These are phyloP conservation scores for Isoetes engelmannii DNA, from an alignment of 83 land plant species.

Conservation along the genomic window DNA sequence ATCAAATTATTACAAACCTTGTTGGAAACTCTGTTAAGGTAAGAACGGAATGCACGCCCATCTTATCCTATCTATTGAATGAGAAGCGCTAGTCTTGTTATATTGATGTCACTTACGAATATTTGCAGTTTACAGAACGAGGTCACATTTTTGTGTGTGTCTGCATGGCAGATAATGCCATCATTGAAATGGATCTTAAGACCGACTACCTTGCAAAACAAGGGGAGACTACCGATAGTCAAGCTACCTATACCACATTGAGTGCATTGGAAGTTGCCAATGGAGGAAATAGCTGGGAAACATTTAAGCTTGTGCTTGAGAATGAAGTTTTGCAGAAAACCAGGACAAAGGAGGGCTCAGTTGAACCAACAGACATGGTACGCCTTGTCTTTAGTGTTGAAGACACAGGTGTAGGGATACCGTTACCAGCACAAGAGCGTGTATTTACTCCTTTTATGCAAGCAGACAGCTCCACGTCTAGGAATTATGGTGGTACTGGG, in stretches of 20 bases:
- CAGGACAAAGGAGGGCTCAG: background rate
- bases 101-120: background rate
- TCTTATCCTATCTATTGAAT: too few species aligned
- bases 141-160: slow-evolving; percentile 18
- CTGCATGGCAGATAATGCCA: slow-evolving; percentile 10
- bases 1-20: slow-evolving; percentile 85
- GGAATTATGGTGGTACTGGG: slow-evolving; percentile 84
- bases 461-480: slow-evolving; percentile 83
- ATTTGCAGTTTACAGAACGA: slow-evolving; percentile 17
- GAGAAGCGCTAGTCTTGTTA: background rate
- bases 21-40: slow-evolving; percentile 92
- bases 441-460: slow-evolving; percentile 88
- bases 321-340: slow-evolving; percentile 11
- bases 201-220: slow-evolving; percentile 2
- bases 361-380: slow-evolving; percentile 30
- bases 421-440: slow-evolving; percentile 54
- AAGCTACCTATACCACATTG: slow-evolving; percentile 18
- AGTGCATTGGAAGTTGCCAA: slow-evolving; percentile 60
- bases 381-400: slow-evolving; percentile 60
- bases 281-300: slow-evolving; percentile 54
- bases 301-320: slow-evolving; percentile 42
- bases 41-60: slow-evolving; percentile 1
- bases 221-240: slow-evolving; percentile 19
- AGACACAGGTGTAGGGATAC: slow-evolving; percentile 92
- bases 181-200: slow-evolving; percentile 12